Percentiles rank a stretch among this genome's conserved stretches.
Conservation (phyloP, 2,329 filamentous ascomycete species). For the Microdochium trichocladiopsis region DNA sequence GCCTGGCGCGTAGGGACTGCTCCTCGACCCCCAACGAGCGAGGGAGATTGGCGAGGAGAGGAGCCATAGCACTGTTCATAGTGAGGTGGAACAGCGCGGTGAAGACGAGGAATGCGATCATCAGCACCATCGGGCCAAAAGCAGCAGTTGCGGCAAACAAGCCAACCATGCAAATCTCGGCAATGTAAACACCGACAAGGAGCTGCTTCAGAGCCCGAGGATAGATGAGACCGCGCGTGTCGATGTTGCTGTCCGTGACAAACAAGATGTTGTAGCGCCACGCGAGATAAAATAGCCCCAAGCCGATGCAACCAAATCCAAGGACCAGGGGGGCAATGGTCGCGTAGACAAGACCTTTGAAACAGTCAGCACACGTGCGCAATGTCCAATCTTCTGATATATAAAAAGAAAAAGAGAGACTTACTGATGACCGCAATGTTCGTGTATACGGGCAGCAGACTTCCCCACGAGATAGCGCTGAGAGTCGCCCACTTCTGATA, state of each 20-base stretch:
- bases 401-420: conserved; percentile 17
- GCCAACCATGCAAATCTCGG: conserved; percentile 76
- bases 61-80: conserved; percentile 65
- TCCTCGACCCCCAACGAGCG: conserved; percentile 55
- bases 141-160: conserved; percentile 67
- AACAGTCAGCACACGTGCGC: too few relatives aligned
- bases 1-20: conserved; percentile 18
- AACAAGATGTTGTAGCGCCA: conserved; percentile 90
- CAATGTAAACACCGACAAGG: conserved; percentile 75
- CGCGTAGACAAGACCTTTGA: conserved; percentile 81
- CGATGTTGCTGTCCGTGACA: conserved; percentile 73
- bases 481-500: conserved; percentile 72
- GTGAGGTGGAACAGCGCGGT: conserved; percentile 69
- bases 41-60: conserved; percentile 72
- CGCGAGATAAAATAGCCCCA: conserved; percentile 76
- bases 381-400: too few relatives aligned
- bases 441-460: conserved; percentile 72
- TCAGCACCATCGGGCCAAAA: conserved; percentile 64
- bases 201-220: conserved; percentile 83
- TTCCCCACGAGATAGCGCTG: conserved; percentile 74
- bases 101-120: conserved; percentile 70
- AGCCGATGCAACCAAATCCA: conserved; percentile 71
- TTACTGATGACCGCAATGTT: conserved; percentile 73
- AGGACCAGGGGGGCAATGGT: conserved; percentile 82
- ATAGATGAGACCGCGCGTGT: conserved; percentile 84